A percentile compares a stretch with the other conserved stretches of the same genome.
These are phyloP conservation scores for Henckelia pumila DNA, from an alignment of 257 asterid genomes.

Conservation along the genomic window DNA sequence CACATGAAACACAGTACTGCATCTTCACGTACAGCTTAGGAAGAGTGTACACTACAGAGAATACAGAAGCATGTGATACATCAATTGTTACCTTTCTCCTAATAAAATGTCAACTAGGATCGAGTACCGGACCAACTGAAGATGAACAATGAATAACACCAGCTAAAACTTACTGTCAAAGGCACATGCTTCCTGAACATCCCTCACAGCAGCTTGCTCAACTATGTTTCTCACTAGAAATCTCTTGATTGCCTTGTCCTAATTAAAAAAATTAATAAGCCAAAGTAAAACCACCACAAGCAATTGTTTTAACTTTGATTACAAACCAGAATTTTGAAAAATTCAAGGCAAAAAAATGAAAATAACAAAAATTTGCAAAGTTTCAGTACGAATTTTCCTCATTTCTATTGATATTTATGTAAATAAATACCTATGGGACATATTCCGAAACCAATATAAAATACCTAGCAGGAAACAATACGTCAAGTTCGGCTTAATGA, in stretches of 20 bases:
- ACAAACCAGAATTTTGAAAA: not conserved
- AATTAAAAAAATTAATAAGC: too few species aligned
- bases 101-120: too few species aligned
- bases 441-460: too few species aligned
- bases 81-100: too few species aligned
- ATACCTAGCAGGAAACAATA: not conserved
- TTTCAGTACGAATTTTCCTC: too few species aligned
- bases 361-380: too few species aligned
- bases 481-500: not conserved
- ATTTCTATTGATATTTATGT: not conserved
- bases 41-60: slow-evolving; percentile 47
- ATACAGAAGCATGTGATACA: not conserved
- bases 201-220: slow-evolving; percentile 63
- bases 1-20: slow-evolving; percentile 88
- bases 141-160: too few species aligned
- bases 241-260: slow-evolving; percentile 64
- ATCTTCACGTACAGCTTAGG: slow-evolving; percentile 79
- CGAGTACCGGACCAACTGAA: too few species aligned
- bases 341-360: too few species aligned
- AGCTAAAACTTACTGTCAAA: too few species aligned
- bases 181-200: slow-evolving; percentile 63
- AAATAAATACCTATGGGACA: not conserved
- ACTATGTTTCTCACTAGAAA: slow-evolving; percentile 58
- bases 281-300: not conserved
- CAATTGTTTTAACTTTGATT: not conserved